Evolutionary conservation across 2,329 filamentous ascomycete species (phyloP), one percentile per base, ranked within the genome.

Genomic region (Talaromyces sp.): DNA sequence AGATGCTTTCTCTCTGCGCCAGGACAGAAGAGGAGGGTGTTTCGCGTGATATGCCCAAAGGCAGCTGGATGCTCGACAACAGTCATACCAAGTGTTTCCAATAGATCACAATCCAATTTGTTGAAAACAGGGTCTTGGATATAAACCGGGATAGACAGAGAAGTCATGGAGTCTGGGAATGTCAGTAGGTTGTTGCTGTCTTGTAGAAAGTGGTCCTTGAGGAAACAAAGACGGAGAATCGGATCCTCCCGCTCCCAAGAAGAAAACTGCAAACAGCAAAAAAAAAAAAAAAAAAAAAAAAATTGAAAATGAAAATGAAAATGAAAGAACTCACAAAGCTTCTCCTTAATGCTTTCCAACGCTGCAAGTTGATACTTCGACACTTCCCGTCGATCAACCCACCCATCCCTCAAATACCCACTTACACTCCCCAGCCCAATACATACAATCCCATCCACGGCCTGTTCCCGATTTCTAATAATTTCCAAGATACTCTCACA

Each of bases 21-120:
- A 0, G 88, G 77, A 1, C 83, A 86, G 57, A 82, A 89, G 2
- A 87, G 73, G 1, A 90, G 65, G 0, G 82, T 80, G 0, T 70
- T 62, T 0, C 64, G 43, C 14, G 78, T 74, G 9, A 89, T 74
- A 5, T 77, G 60, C 0, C 76, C 66, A 58, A 83, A 86, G 0
- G 78, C 86, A 0, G 51, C 63, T 0, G 87, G 86, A 1, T 80
- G 74, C 1, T 70, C 43, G 29, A 79, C 60, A 22, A 75, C 68
- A n/a, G 58, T 67, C 43, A 78, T 70, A 7, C 62, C 60, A 4
- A 74, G 61, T 8, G 63, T 64, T 4, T 60, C 37, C 4, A 79
- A 68, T 11, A 79, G 70, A 6, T 63, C 49, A 10, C 52, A 61
- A 43, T 80, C 77, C 16, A 75, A 63, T 1, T 54, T 35, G 53